Base-by-base conservation (phyloP, 345 rosid genomes). In the Lepidium didymum region DNA sequence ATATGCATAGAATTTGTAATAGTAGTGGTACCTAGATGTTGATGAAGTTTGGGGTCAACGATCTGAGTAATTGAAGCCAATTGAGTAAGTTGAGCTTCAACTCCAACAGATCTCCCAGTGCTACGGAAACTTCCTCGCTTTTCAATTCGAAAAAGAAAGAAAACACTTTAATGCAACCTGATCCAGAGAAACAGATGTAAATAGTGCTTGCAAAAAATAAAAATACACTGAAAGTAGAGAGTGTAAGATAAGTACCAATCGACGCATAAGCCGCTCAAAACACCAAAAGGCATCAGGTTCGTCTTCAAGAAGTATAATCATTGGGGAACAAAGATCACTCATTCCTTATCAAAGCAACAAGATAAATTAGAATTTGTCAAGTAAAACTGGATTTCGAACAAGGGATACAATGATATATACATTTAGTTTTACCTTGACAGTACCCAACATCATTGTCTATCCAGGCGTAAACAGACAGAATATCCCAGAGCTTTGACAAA, bases 221-320 rank as follows among this genome's bases (percentile, higher is more conserved):
- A 44, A 25, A 51, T 67, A 9, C 36, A 42, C 5, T 23, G 21
- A 55, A 31, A 13, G 10, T 16, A 29, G 33, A 29, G 36, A 15
- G 21, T 5, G 15, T 31, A 37, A 58, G 54, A 56, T 52, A 43
- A 58, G 37, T 87, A 91, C 99, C 96, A 94, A 80, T 86, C 99
- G 82, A 67, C 95, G 92, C 99, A 94, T 94, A 78, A 94, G 73
- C 64, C 93, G 91, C 68, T 94, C 99, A 47, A 94, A 94, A 81
- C 99, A 94, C 96, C 96, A 91, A 83, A 94, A 94, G 5, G 99
- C 83, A 80, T 89, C 97, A 47, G 96, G 96, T 83, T 94, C 99
- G 47, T 91, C 80, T 18, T 89, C 85, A 37, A 94, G 90, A 78
- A 94, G 96, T 12, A 94, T 82, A 77, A 91, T 89, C 99, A 94